Evolutionary conservation across 768 basidiomycete genomes (phyloP).

Genomic region (Mycena rebaudengoi): DNA sequence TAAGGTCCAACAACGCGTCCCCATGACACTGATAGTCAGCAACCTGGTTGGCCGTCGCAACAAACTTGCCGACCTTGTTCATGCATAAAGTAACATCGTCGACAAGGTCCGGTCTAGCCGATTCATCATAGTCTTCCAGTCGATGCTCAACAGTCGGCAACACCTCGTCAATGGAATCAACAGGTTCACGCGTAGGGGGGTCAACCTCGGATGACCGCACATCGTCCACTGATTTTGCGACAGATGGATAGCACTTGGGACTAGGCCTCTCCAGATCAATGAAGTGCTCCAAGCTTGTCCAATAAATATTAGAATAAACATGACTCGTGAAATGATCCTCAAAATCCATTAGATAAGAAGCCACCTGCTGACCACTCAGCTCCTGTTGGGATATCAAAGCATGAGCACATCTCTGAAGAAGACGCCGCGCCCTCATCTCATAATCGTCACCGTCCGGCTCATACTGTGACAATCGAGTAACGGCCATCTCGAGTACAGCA

Average conservation of each 20-base stretch:
- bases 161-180: not conserved
- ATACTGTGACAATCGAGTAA: conserved; percentile 26
- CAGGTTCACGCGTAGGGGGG: not conserved
- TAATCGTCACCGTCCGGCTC: not conserved
- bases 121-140: conserved; percentile 1
- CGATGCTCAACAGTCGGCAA: not conserved
- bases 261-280: conserved; percentile 30
- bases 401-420: conserved; percentile 38
- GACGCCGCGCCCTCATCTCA: conserved; percentile 14
- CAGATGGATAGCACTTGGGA: conserved; percentile 33
- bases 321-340: conserved; percentile 42
- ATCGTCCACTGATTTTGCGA: not conserved
- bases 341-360: conserved; percentile 31
- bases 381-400: conserved; percentile 32
- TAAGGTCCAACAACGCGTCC: conserved; percentile 16
- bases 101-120: conserved; percentile 1
- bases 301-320: conserved; percentile 30
- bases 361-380: conserved; percentile 37
- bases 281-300: conserved; percentile 19
- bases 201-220: not conserved
- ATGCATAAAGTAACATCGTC: conserved; percentile 13
- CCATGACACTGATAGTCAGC: conserved; percentile 34
- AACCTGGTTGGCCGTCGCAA: conserved; percentile 22
- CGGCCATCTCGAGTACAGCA: conserved; percentile 34
- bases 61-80: too few species aligned